phyloP scores from a whole-genome alignment of 805 yeast species.

The Candida saitoana region DNA sequence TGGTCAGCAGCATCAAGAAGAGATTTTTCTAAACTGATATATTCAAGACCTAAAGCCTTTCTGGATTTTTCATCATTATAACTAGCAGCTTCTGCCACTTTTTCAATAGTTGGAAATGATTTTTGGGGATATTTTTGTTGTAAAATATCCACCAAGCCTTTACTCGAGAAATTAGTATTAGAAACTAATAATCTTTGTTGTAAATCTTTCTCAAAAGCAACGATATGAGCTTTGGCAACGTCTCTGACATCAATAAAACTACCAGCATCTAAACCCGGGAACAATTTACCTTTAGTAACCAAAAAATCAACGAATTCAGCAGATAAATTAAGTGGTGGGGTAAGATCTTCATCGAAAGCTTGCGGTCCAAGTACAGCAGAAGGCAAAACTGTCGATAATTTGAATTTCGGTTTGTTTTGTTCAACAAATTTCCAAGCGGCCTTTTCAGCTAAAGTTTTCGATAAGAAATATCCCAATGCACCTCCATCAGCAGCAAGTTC shows the following conservation, averaged over 20 bases:
- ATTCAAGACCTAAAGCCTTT: constrained; percentile 30
- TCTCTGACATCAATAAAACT: constrained; percentile 22
- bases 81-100: constrained; percentile 11
- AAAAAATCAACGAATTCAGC: constrained; percentile 24
- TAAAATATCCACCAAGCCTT: constrained; percentile 20
- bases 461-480: constrained; percentile 17
- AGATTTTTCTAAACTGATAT: constrained; percentile 31
- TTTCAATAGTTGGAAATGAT: constrained; percentile 3
- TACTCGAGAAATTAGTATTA: constrained; percentile 17
- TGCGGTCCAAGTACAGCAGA: constrained; percentile 24
- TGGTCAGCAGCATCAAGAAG: constrained; percentile 41
- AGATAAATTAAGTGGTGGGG: constrained; percentile 18
- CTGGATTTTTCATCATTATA: constrained; percentile 27
- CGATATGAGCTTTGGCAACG: constrained; percentile 19
- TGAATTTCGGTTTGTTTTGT: constrained; percentile 17
- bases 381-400: constrained; percentile 18
- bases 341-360: constrained; percentile 25
- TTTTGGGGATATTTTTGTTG: constrained; percentile 15
- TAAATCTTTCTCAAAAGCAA: constrained; percentile 13
- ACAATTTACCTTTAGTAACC: constrained; percentile 9
- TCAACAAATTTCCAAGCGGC: constrained; percentile 29
- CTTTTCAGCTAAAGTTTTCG: constrained; percentile 23
- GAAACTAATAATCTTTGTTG: constrained; percentile 27
- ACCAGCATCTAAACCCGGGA: constrained; percentile 16
- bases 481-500: constrained; percentile 27